Evolutionary conservation across 345 rosid species (phyloP), one percentile per base, ranked within the genome.

Genomic region (Balakata baccata): DNA sequence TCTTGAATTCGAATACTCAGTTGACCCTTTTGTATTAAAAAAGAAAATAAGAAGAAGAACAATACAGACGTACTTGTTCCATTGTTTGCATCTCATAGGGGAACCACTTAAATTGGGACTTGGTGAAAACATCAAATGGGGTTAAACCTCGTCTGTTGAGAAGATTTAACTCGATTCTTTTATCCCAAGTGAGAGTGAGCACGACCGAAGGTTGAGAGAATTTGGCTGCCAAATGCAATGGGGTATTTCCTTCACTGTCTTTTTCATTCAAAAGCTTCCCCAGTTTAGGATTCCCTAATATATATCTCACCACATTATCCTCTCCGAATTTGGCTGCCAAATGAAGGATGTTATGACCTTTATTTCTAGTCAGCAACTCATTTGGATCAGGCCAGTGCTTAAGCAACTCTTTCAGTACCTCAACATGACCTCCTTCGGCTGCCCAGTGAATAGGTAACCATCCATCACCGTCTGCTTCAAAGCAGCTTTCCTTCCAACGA

Each of bases 181-280:
- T 58, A 25, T 71, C 64, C 60, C 53, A 8, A 0, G 72, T 45
- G 3, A 82, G 73, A 61, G 23, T 14, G 3, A 49, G 62, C 18
- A 68, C 75, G 50, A 78, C 75, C 25, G 7, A 11, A 8, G 38
- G 56, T 60, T 75, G 75, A 20, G 68, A 59, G 13, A 16, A 11
- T 60, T 51, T 34, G 0, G 78, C 11, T 6, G 81, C 84, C 11
- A 74, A 65, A 37, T 80, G 81, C 74, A 80, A 65, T 22, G 80
- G 77, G 5, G 86, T 78, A 49, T 78, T 53, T 50, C 85, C 83
- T 54, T 77, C 57, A 9, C 12, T 45, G 52, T 82, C 71, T 58
- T 41, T 68, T 49, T 51, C 64, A 62, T 3, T 76, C 59, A 65
- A 66, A 46, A 20, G 17, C 9, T 25, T 76, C 54, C 11, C 52